These are phyloP conservation scores for Paracorniculantispora psalliotae DNA, from an alignment of 2,329 filamentous ascomycete genomes.

Conservation along the genomic window DNA sequence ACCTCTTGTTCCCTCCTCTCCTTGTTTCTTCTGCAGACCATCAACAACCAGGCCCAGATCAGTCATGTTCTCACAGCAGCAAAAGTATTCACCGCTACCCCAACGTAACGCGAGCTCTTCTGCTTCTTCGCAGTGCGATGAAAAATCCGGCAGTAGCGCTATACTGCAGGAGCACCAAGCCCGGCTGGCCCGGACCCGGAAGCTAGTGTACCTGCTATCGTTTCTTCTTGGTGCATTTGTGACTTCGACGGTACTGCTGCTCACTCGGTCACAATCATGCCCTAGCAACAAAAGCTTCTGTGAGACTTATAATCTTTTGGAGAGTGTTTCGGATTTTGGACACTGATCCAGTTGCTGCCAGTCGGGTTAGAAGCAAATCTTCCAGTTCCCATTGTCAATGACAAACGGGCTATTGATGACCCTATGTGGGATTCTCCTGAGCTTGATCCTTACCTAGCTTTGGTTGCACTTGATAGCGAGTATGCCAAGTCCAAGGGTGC, in stretches of 20 bases:
- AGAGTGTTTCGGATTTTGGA: neutral
- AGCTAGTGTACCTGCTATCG: neutral
- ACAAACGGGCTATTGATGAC: slow-evolving; percentile 13
- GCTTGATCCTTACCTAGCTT: neutral
- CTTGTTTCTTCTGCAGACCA: neutral
- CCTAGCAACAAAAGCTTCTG: neutral
- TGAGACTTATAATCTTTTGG: neutral
- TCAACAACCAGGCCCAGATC: neutral
- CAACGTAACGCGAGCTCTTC: neutral
- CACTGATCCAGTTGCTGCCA: neutral
- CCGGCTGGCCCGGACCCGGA: neutral
- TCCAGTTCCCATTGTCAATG: neutral
- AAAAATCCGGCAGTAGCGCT: neutral
- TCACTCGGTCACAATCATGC: neutral
- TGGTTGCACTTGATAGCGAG: slow-evolving; percentile 2
- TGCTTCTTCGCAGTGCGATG: neutral
- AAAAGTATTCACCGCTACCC: neutral
- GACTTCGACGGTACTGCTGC: neutral
- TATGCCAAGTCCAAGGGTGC: neutral
- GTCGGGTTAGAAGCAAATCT: neutral
- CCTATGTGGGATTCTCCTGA: slow-evolving; percentile 12
- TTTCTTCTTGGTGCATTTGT: neutral
- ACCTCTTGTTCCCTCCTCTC: neutral
- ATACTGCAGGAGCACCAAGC: neutral
- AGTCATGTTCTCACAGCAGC: neutral